Evolutionary conservation across 129 eudicot species (phyloP).

Genomic region (Chrysanthemum makinoi): DNA sequence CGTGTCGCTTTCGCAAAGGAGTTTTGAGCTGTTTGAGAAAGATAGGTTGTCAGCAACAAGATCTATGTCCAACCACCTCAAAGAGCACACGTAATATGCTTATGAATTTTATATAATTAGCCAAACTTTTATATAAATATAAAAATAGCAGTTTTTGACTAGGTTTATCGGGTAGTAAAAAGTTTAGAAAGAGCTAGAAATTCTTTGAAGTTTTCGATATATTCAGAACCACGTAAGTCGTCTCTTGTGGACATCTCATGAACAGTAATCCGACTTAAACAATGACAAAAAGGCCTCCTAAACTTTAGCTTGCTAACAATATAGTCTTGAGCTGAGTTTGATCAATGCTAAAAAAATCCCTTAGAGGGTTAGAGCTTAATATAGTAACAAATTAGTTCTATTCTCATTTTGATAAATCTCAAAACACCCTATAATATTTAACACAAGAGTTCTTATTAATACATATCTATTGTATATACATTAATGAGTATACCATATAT

Average conservation of each 20-base stretch:
- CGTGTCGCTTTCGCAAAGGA: slow-evolving; percentile 2
- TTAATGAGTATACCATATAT: too few relatives aligned
- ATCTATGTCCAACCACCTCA: slow-evolving; percentile 9
- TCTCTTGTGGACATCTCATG: neutral
- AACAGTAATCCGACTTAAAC: too few relatives aligned
- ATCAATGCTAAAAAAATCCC: too few relatives aligned
- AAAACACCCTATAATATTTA: too few relatives aligned
- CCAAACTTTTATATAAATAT: neutral
- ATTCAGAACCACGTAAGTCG: slow-evolving; percentile 5
- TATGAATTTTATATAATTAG: neutral
- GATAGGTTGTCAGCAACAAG: slow-evolving; percentile 15
- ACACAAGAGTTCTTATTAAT: too few relatives aligned
- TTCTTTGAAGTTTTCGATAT: neutral
- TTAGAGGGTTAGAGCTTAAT: too few relatives aligned
- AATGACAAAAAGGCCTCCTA: too few relatives aligned
- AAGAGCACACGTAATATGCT: slow-evolving; percentile 16
- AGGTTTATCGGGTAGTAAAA: neutral
- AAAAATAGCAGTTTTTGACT: neutral
- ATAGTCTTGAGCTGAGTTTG: too few relatives aligned
- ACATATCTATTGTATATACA: too few relatives aligned
- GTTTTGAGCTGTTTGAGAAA: neutral
- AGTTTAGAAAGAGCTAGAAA: slow-evolving; percentile 5
- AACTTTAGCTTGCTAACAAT: too few relatives aligned
- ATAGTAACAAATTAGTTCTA: too few relatives aligned
- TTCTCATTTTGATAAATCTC: too few relatives aligned